Evolutionary conservation across 257 asterid species (phyloP), one percentile per base, ranked within the genome.

Genomic region (Salvia miltiorrhiza): DNA sequence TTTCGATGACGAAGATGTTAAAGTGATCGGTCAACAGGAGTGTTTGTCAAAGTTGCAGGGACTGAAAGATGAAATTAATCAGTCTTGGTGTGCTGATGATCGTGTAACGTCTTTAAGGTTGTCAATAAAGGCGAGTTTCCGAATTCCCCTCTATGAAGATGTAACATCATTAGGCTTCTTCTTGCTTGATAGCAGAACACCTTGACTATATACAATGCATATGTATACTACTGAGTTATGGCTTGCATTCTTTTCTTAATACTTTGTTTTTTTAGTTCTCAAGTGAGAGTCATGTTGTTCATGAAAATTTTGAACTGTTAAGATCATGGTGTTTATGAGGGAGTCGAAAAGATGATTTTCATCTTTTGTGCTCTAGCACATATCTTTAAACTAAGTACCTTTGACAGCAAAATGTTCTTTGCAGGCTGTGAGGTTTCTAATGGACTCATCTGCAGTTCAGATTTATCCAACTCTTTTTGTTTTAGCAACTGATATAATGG

Each of bases 381-480:
- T 44, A 56, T 30, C 19, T 60, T 45, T 14, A 59, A 65, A 48
- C 59, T 33, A 32, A 12, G 47, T 11, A 59, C 32, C 69, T 63
- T 48, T 72, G 35, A 57, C 69, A 47, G 52, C 43, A 45, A 58
- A 30, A 63, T 78, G 62, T 72, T 60, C 26, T 67, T 75, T 78
- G 78, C 81, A 92, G 97, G 97, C 82, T 65, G 93, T 87, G 20
- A 92, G 88, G 81, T 90, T 89, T 77, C 83, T 92, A 69, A 81
- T 76, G 85, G 96, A 89, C 75, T 86, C 95, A 63, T 80, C 95
- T 24, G 76, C 73, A 28, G 52, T 78, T 74, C 95, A 86, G 69
- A 89, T 86, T 70, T 92, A 92, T 82, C 98, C 98, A 65, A 86
- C 88, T 23, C 77, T 89, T 72, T 92, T 92, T 69, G 87, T 84